Base-by-base conservation (phyloP, 371 early-diverging fungal species). In the Conidiobolus incongruus region DNA sequence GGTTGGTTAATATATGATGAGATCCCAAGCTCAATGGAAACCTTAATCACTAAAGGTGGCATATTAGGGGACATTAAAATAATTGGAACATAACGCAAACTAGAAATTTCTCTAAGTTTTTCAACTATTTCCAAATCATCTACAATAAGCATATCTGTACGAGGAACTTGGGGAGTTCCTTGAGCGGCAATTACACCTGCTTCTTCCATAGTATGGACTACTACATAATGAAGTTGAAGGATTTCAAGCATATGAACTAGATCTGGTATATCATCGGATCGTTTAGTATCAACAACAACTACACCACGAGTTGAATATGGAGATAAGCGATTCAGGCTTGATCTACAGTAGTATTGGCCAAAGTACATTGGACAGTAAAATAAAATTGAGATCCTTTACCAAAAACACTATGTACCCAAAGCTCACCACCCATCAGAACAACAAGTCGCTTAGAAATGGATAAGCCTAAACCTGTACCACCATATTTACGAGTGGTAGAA, bases 381-480 rank as follows among this genome's bases (percentile, higher is more conserved):
- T 65, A 75, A 56, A 81, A 83, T 49, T 68, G 63, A 0, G 78
- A 77, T 11, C 83, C 80, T 39, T 63, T 55, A 13, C 74, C 76
- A 46, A 62, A 68, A 11, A 58, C 66, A 33, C 75, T 70, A 47
- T 68, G 66, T 6, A 81, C 81, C 68, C 75, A 72, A 20, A 89
- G 63, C 45, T 68, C 58, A 22, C 87, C 90, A 19, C 79, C 81
- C 72, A 85, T 77, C 32, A 83, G 50, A 32, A 68, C 60, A 17
- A 75, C 77, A 5, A 89, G 60, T 31, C 70, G 65, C 52, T 70
- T 71, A 5, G 75, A 76, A 30, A 89, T 84, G 13, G 76, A 72
- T 32, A 89, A 55, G 0, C 90, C 90, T 11, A 89, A 62, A 0
- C 89, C 86, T 19, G 82, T 79, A 16, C 83, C 86, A 22, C 81